Conservation (phyloP, 2,329 filamentous ascomycete genomes). For the Penicillium vulpinum region DNA sequence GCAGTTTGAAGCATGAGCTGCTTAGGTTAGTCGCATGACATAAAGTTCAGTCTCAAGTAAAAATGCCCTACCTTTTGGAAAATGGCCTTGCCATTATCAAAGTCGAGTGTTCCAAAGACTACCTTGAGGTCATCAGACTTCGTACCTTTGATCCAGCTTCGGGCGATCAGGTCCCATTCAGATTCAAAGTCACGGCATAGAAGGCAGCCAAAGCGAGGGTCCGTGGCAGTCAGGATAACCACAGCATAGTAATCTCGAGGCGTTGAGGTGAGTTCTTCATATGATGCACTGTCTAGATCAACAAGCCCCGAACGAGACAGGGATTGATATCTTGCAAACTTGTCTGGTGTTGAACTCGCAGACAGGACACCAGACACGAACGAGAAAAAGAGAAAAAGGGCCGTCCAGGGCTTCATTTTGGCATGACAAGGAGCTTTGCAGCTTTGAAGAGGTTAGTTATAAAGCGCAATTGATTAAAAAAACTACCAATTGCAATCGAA, state of each 20-base stretch:
- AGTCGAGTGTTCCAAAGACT: conserved; percentile 84
- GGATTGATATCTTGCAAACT: conserved; percentile 69
- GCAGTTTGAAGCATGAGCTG: conserved; percentile 93
- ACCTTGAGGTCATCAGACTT: conserved; percentile 57
- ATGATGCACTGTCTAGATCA: conserved; percentile 75
- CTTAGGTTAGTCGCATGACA: conserved; percentile 15
- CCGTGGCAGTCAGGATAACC: conserved; percentile 83
- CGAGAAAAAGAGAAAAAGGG: conserved; percentile 43
- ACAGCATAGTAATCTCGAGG: conserved; percentile 83
- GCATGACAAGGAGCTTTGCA: conserved; percentile 15
- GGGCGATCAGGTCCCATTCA: conserved; percentile 84
- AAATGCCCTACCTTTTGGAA: conserved; percentile 75
- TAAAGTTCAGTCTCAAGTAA: not conserved
- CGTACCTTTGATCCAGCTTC: conserved; percentile 85
- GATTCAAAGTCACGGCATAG: conserved; percentile 90
- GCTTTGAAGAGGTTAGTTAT: not conserved
- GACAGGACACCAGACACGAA: conserved; percentile 30
- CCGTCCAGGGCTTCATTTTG: conserved; percentile 37
- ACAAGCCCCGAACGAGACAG: conserved; percentile 68
- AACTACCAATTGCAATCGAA: conserved; percentile 6
- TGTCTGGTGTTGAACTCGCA: conserved; percentile 62
- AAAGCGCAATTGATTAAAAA: not conserved
- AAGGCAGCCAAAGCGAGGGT: conserved; percentile 77
- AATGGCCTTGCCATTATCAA: conserved; percentile 75
- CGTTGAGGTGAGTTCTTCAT: conserved; percentile 70